Conservation (phyloP, 805 yeast species). For the Ogataea wickerhamii region DNA sequence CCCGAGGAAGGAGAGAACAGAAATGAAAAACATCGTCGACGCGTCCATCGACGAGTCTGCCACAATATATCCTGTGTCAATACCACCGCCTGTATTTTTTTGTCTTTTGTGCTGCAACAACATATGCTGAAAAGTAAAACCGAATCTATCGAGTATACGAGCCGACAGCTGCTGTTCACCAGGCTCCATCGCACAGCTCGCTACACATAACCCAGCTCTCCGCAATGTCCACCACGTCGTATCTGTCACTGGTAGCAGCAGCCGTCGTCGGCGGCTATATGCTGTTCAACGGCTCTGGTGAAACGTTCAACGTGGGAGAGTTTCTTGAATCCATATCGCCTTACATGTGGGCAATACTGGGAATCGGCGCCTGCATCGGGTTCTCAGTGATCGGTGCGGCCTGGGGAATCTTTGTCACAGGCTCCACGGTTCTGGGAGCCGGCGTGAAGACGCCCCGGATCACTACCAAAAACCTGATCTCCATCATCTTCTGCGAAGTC, state of each 20-base stretch:
- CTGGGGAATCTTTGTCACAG: slow-evolving; percentile 98
- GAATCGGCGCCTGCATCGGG: slow-evolving; percentile 89
- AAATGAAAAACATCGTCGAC: too few relatives aligned
- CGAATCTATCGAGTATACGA: too few relatives aligned
- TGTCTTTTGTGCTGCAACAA: too few relatives aligned
- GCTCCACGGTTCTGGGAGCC: slow-evolving; percentile 92
- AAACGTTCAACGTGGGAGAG: slow-evolving; percentile 85
- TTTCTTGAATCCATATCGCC: slow-evolving; percentile 86
- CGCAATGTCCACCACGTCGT: slow-evolving; percentile 17
- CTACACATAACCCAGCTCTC: too few relatives aligned
- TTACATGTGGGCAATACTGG: slow-evolving; percentile 93
- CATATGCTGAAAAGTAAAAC: too few relatives aligned
- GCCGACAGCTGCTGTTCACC: too few relatives aligned
- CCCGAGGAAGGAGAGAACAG: too few relatives aligned
- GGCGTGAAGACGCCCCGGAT: slow-evolving; percentile 98
- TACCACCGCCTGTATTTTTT: too few relatives aligned
- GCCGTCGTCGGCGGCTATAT: slow-evolving; percentile 42
- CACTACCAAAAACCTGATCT: slow-evolving; percentile 93
- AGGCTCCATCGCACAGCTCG: too few relatives aligned
- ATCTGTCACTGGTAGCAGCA: slow-evolving; percentile 27
- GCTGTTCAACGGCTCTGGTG: slow-evolving; percentile 91
- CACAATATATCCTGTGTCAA: too few relatives aligned
- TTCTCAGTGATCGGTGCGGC: slow-evolving; percentile 96
- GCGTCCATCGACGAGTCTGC: too few relatives aligned
- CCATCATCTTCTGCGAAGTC: slow-evolving; percentile 97